A percentile compares a stretch with the other conserved stretches of the same genome.
Evolutionary conservation across 805 yeast genomes (phyloP).

Genomic region (Metschnikowia gelsemii): DNA sequence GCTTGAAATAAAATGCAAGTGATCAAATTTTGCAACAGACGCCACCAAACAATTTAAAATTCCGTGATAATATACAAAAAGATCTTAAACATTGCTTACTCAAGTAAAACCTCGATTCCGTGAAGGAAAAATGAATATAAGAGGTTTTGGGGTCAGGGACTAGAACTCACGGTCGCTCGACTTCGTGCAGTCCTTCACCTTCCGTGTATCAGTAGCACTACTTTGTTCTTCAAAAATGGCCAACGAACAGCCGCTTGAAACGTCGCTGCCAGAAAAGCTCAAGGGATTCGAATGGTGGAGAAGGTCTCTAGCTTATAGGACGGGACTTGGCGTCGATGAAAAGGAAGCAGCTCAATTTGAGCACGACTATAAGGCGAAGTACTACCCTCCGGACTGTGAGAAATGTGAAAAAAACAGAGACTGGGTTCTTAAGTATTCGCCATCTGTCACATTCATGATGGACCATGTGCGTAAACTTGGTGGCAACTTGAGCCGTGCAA

Average conservation of each 20-base stretch:
- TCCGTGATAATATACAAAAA: too few relatives aligned
- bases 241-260: constrained; percentile 12
- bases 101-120: too few relatives aligned
- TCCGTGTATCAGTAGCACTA: background rate
- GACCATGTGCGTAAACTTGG: constrained; percentile 73
- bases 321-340: constrained; percentile 62
- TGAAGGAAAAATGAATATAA: background rate
- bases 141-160: background rate
- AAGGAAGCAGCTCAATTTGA: constrained; percentile 58
- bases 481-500: constrained; percentile 46
- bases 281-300: constrained; percentile 81
- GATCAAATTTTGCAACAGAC: too few relatives aligned
- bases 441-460: constrained; percentile 82
- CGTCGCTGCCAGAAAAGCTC: constrained; percentile 32
- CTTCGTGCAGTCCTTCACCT: background rate
- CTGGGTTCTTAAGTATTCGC: constrained; percentile 79
- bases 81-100: too few relatives aligned
- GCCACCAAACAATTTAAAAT: too few relatives aligned
- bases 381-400: constrained; percentile 53
- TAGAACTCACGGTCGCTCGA: background rate
- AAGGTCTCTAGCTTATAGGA: constrained; percentile 63
- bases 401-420: constrained; percentile 73
- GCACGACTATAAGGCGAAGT: constrained; percentile 48
- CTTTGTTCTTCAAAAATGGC: constrained; percentile 3
- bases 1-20: too few relatives aligned